These are phyloP conservation scores for Diatrype stigma DNA, from an alignment of 2,329 filamentous ascomycete genomes.

Conservation along the genomic window DNA sequence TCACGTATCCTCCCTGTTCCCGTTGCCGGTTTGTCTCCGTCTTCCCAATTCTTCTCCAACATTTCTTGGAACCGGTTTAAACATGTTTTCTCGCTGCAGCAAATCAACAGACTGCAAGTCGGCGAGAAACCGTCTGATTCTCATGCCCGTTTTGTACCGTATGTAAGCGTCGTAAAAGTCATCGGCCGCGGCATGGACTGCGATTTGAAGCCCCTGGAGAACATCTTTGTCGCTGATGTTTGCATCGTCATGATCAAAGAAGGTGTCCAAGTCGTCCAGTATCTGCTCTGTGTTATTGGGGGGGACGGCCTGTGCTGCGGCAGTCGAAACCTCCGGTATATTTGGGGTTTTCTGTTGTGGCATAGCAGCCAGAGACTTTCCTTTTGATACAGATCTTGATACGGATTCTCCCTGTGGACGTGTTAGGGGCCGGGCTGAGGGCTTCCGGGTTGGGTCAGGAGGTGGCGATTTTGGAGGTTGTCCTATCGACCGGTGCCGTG, in stretches of 20 bases:
- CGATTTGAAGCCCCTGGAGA: slow-evolving; percentile 51
- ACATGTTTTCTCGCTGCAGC: slow-evolving; percentile 29
- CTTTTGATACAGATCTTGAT: background rate
- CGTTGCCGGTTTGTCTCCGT: background rate
- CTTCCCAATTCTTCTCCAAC: slow-evolving; percentile 3
- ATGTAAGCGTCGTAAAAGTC: slow-evolving; percentile 50
- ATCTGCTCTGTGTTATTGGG: slow-evolving; percentile 16
- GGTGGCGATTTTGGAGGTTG: slow-evolving; percentile 14
- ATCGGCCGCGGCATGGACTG: slow-evolving; percentile 53
- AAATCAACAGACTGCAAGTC: slow-evolving; percentile 49
- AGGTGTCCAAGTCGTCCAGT: slow-evolving; percentile 22
- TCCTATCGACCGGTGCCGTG: slow-evolving; percentile 4
- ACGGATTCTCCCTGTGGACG: background rate
- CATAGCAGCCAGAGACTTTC: background rate
- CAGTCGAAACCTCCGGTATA: background rate
- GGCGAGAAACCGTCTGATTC: slow-evolving; percentile 51
- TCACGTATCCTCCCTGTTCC: background rate
- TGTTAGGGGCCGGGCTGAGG: slow-evolving; percentile 1
- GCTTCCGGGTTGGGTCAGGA: slow-evolving; percentile 9
- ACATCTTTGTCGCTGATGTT: slow-evolving; percentile 47
- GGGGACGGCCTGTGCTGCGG: background rate
- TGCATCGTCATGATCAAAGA: slow-evolving; percentile 32
- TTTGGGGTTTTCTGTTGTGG: background rate
- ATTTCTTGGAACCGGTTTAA: slow-evolving; percentile 14
- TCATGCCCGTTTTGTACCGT: slow-evolving; percentile 45